A percentile compares a stretch with the other conserved stretches of the same genome.
These are phyloP conservation scores for Dryadomyces quercivorus DNA, from an alignment of 2,329 filamentous ascomycete species.

Conservation along the genomic window DNA sequence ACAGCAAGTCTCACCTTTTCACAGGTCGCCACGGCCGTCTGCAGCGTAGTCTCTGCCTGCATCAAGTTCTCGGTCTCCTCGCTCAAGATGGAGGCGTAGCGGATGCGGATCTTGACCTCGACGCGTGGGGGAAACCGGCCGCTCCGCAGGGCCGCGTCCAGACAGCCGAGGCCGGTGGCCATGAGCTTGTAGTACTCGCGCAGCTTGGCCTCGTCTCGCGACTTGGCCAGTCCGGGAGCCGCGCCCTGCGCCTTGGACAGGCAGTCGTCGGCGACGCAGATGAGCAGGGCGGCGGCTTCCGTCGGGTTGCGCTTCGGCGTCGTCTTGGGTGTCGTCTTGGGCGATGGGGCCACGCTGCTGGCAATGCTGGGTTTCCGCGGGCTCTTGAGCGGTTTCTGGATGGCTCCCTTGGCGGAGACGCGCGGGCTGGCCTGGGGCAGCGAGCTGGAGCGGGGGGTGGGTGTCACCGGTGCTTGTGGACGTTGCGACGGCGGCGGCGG, in stretches of 20 bases:
- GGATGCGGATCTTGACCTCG: slow-evolving; percentile 56
- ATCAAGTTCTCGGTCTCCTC: slow-evolving; percentile 67
- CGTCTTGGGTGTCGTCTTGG: slow-evolving; percentile 21
- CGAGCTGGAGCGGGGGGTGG: slow-evolving; percentile 7
- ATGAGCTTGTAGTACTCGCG: slow-evolving; percentile 62
- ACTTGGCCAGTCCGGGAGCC: slow-evolving; percentile 33
- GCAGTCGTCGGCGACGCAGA: slow-evolving; percentile 67
- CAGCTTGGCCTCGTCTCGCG: slow-evolving; percentile 37
- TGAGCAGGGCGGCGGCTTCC: slow-evolving; percentile 46
- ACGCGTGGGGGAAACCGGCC: slow-evolving; percentile 48
- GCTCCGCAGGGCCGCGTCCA: slow-evolving; percentile 56
- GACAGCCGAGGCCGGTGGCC: slow-evolving; percentile 58
- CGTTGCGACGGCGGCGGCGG: neutral
- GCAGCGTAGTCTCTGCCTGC: slow-evolving; percentile 60
- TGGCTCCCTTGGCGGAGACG: slow-evolving; percentile 9
- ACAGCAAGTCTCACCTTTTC: slow-evolving; percentile 49
- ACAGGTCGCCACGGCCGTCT: slow-evolving; percentile 58
- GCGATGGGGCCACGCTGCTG: slow-evolving; percentile 18
- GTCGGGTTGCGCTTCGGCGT: slow-evolving; percentile 26
- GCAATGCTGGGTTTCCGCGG: slow-evolving; percentile 14
- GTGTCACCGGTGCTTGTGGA: slow-evolving; percentile 3
- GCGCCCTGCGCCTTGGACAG: slow-evolving; percentile 52
- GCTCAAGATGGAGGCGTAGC: slow-evolving; percentile 58
- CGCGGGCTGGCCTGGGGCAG: slow-evolving; percentile 9
- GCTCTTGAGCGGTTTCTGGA: slow-evolving; percentile 10